Percentiles rank a stretch among this genome's conserved stretches.
These are phyloP conservation scores for Xerocomellus chrysenteron DNA, from an alignment of 768 basidiomycete species.

Conservation along the genomic window DNA sequence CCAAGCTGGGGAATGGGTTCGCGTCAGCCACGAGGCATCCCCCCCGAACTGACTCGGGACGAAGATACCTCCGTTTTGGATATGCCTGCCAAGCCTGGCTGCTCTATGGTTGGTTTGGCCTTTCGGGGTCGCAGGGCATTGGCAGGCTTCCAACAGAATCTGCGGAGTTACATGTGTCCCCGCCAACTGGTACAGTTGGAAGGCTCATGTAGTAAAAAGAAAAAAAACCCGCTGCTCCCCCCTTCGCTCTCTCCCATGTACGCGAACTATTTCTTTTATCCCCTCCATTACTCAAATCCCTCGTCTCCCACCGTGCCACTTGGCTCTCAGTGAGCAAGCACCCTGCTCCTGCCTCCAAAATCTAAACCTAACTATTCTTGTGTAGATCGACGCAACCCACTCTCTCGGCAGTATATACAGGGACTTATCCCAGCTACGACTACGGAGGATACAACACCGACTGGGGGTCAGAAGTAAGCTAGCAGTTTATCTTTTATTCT, in stretches of 20 bases:
- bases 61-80: neutral
- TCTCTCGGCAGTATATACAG: neutral
- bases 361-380: neutral
- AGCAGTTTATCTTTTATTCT: neutral
- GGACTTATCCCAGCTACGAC: too few relatives aligned
- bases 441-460: neutral
- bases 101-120: neutral
- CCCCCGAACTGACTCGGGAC: too few relatives aligned
- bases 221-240: too few relatives aligned
- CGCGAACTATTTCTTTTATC: too few relatives aligned
- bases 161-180: neutral
- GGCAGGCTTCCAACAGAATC: neutral
- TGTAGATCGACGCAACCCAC: neutral
- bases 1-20: neutral
- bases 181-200: slow-evolving; percentile 11
- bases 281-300: accelerated
- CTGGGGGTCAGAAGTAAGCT: slow-evolving; percentile 9
- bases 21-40: neutral
- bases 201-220: neutral
- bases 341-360: too few relatives aligned
- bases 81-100: neutral
- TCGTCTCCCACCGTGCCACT: neutral
- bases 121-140: neutral
- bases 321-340: neutral
- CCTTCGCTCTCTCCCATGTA: neutral